Evolutionary conservation across 768 basidiomycete genomes (phyloP).

Genomic region (Calocybe cyanea): DNA sequence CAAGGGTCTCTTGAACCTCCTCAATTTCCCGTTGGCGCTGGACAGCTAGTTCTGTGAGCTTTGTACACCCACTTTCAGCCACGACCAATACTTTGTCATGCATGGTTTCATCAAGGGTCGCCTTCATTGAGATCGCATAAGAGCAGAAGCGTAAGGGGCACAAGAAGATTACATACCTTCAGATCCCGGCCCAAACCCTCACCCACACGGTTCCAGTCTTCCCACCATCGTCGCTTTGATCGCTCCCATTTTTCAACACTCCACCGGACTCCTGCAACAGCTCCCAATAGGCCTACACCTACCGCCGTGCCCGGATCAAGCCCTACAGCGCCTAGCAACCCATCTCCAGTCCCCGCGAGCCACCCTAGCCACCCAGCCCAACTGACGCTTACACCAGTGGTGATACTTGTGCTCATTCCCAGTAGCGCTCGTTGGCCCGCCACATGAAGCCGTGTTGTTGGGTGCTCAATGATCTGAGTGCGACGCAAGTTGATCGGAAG

Average conservation of each 20-base stretch:
- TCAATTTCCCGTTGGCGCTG: constrained; percentile 43
- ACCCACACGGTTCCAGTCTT: constrained; percentile 59
- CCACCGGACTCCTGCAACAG: constrained; percentile 53
- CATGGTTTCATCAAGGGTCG: constrained; percentile 41
- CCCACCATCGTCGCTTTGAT: constrained; percentile 63
- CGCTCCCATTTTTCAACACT: constrained; percentile 65
- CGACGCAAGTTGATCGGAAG: constrained; percentile 49
- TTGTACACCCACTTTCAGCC: constrained; percentile 45
- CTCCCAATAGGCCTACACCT: constrained; percentile 53
- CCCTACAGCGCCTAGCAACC: constrained; percentile 33
- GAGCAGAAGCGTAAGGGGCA: not conserved
- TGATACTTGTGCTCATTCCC: constrained; percentile 43
- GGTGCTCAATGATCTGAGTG: constrained; percentile 47
- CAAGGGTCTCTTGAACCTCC: constrained; percentile 39
- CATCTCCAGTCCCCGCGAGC: constrained; percentile 39
- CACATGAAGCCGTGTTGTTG: constrained; percentile 59
- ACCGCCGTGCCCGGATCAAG: constrained; percentile 55
- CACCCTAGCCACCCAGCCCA: constrained; percentile 61
- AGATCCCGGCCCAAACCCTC: constrained; percentile 64
- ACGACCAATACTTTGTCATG: constrained; percentile 49
- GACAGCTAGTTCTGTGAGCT: constrained; percentile 36
- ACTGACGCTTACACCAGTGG: constrained; percentile 47
- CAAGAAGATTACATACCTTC: constrained; percentile 38
- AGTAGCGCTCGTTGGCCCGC: constrained; percentile 57
- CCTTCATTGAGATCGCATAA: constrained; percentile 28